Percentiles rank a stretch among this genome's conserved stretches.
phyloP scores from a whole-genome alignment of 2,329 filamentous ascomycete species.

The Colletotrichum kahawae region DNA sequence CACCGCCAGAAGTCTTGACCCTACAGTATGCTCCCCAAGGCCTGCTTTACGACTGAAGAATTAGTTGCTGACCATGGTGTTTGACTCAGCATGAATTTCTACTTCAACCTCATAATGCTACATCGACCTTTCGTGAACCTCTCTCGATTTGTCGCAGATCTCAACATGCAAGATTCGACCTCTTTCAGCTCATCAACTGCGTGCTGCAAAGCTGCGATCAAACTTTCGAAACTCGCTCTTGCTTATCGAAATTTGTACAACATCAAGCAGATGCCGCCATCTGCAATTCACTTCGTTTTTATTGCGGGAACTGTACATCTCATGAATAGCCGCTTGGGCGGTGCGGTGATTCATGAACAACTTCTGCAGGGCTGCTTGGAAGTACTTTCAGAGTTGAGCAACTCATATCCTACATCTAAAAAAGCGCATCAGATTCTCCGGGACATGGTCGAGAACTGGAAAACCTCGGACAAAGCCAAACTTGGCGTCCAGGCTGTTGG shows the following conservation, averaged over 20 bases:
- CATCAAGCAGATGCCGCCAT: not conserved
- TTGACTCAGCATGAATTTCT: not conserved
- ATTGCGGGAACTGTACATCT: slow-evolving; percentile 9
- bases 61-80: not conserved
- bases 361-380: not conserved
- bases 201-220: not conserved
- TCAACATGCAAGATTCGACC: not conserved
- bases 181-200: not conserved
- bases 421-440: not conserved
- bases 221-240: not conserved
- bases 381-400: not conserved
- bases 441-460: not conserved
- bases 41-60: not conserved
- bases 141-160: not conserved
- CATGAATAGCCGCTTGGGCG: not conserved
- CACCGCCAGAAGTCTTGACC: not conserved
- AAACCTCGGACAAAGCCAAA: not conserved
- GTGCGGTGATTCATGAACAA: not conserved
- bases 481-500: not conserved
- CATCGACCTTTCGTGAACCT: slow-evolving; percentile 1
- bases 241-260: not conserved
- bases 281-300: slow-evolving; percentile 2
- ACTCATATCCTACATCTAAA: not conserved
- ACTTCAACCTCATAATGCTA: not conserved
- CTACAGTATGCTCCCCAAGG: not conserved